phyloP scores from a whole-genome alignment of 495 filamentous ascomycete genomes.

The Diplogelasinospora grovesii region DNA sequence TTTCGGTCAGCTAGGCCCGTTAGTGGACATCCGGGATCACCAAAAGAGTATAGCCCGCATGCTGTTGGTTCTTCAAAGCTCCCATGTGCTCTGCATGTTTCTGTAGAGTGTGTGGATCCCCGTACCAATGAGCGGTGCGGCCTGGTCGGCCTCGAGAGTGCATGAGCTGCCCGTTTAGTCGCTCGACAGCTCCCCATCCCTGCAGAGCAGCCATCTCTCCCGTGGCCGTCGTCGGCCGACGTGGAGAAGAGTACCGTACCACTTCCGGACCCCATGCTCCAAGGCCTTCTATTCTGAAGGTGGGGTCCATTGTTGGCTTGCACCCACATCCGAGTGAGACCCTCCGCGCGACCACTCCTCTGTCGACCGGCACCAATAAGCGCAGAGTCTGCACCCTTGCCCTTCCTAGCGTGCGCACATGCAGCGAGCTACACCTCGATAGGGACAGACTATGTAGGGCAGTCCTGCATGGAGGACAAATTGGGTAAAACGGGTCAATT shows the following conservation, averaged over 20 bases:
- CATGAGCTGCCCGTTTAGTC: slow-evolving; percentile 31
- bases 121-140: slow-evolving; percentile 25
- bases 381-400: slow-evolving; percentile 21
- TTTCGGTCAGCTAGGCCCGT: slow-evolving; percentile 3
- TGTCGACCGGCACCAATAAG: slow-evolving; percentile 38
- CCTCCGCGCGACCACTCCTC: slow-evolving; percentile 33
- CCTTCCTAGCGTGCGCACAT: slow-evolving; percentile 20
- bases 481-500: slow-evolving; percentile 28
- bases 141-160: slow-evolving; percentile 18
- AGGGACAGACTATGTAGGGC: slow-evolving; percentile 12
- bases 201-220: slow-evolving; percentile 28
- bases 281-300: slow-evolving; percentile 12
- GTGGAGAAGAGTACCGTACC: slow-evolving; percentile 17
- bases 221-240: slow-evolving; percentile 20
- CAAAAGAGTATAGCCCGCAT: slow-evolving; percentile 17
- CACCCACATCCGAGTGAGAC: slow-evolving; percentile 31
- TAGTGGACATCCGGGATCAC: slow-evolving; percentile 9
- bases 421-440: slow-evolving; percentile 17
- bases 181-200: slow-evolving; percentile 24
- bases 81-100: slow-evolving; percentile 23
- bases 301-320: slow-evolving; percentile 26
- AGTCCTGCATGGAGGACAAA: slow-evolving; percentile 22
- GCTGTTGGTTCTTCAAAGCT: slow-evolving; percentile 9
- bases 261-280: slow-evolving; percentile 19
- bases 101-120: slow-evolving; percentile 18